Base-by-base conservation (phyloP, 2,329 filamentous ascomycete genomes). In the Aspergillus sclerotialis region DNA sequence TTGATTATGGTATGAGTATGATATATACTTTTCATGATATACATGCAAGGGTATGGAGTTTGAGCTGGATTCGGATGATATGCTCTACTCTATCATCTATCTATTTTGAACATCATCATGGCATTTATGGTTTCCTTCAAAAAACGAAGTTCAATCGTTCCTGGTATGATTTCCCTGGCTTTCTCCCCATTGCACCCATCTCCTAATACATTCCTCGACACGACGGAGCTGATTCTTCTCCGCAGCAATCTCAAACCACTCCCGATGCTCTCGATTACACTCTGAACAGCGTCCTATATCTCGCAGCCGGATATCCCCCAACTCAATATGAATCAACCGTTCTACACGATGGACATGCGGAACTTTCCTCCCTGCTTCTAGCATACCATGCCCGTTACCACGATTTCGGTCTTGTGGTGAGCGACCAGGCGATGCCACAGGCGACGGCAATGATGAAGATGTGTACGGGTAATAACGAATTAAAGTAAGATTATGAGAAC, bases 201-300 rank as follows among this genome's bases (percentile, higher is more conserved):
- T 67, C 53, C 80, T 76, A 26, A 94, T 80, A 39, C 88, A 77
- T 45, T 84, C 78, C 61, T 85, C 80, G 7, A 85, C 75, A 16
- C 54, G 71, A 40, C 72, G 76, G 3, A 96, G 72, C 0, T 81
- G 84, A 17, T 80, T 72, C 44, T 80, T 75, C 14, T 69, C 80
- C 0, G 85, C 84, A 42, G 85, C 78, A 1, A 95, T 80, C 63
- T 93, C 84, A 57, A 98, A 98, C 90, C 90, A 98, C 65, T 98
- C 92, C 33, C 82, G 71, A 60, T 98, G 92, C 49, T 87, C 81
- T 52, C 80, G 80, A 2, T 88, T 88, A 55, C 92, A 98, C 1
- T 78, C 74, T 4, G 70, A 69, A 52, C 92, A 98, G 33, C 75
- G 75, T 12, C 58, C 78, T 63, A 36, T 65, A 61, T 49, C 72